Base-by-base conservation (phyloP, 805 yeast genomes). In the Cyberlindnera samutprakarnensis region DNA sequence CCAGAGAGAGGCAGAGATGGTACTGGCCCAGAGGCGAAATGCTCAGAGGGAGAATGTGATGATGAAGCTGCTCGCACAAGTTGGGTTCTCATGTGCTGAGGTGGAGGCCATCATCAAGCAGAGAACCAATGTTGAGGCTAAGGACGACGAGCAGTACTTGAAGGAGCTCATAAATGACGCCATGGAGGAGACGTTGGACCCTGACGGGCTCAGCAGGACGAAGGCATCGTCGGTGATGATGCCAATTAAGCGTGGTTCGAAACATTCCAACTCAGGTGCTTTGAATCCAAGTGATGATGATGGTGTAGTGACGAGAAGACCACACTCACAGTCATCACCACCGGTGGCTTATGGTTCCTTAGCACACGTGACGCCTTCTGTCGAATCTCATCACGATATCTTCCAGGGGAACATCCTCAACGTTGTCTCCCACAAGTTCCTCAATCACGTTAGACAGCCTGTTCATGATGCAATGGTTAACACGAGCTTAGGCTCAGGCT, bases 1-100 rank as follows among this genome's bases (percentile, higher is more conserved):
- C 2, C 51, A 56, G 22, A 57, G 71, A 22, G 75, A 71, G 32
- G 57, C 66, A 1, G 72, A 70, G 40, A 52, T 70, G 26, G 51
- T 61, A 3, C 41, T 66, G 14, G 41, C 61, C 23, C 53, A 68
- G 9, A 36, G 43, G 47, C 52, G 51, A 23, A 51, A 54, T 35
- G 54, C 62, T 31, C 31, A 39, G 14, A 44, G 59, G 14, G 68
- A 64, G 35, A 64, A 58, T 25, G 49, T 44, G 21, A 45, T 64
- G 26, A 40, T 51, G 14, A 49, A 47, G 23, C 32, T 65, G 12
- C 49, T 62, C 28, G 53, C 47, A 21, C 64, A 61, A 28, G 56
- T 56, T 37, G 67, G 66, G 4, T 40, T 63, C 14, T 46, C 64
- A 1, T 46, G 56, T 1, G 37, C 55, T 10, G 65, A 64, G 30